These are phyloP conservation scores for Trebouxia sp. DNA, from an alignment of 139 green algal species.

Conservation along the genomic window DNA sequence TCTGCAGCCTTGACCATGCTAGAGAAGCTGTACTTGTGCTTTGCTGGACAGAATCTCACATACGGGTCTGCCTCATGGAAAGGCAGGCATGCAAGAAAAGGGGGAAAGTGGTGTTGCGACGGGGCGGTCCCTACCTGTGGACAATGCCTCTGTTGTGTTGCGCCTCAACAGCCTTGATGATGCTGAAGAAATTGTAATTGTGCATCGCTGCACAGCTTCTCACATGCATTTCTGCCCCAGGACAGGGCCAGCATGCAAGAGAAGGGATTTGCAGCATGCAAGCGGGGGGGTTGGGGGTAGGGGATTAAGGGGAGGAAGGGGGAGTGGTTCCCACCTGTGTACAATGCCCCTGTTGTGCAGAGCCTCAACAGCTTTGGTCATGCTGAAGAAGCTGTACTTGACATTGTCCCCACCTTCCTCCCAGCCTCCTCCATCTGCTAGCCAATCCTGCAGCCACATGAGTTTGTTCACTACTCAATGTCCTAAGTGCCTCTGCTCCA, in stretches of 20 bases:
- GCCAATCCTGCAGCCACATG: slow-evolving; percentile 33
- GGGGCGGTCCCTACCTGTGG: slow-evolving; percentile 9
- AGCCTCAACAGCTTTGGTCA: slow-evolving; percentile 17
- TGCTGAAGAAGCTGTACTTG: slow-evolving; percentile 32
- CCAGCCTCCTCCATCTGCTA: slow-evolving; percentile 9
- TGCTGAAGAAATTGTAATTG: slow-evolving; percentile 31
- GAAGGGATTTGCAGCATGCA: too few species aligned
- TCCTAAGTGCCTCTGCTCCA: too few species aligned
- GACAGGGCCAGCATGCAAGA: too few species aligned
- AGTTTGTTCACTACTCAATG: too few species aligned
- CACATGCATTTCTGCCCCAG: too few species aligned
- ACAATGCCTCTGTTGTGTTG: slow-evolving; percentile 23
- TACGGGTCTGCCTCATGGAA: too few species aligned
- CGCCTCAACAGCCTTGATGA: slow-evolving; percentile 18
- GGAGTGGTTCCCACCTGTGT: slow-evolving; percentile 16
- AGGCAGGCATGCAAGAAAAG: too few species aligned
- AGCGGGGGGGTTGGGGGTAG: not conserved
- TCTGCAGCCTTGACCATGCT: slow-evolving; percentile 29
- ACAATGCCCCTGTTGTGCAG: slow-evolving; percentile 26
- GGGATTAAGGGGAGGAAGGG: not conserved
- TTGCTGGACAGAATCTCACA: too few species aligned
- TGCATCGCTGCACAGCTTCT: too few species aligned
- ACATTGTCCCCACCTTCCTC: slow-evolving; percentile 15
- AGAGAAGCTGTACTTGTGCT: slow-evolving; percentile 27
- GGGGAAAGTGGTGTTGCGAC: not conserved